These are phyloP conservation scores for Heritiera fomes DNA, from an alignment of 345 rosid species.

Conservation along the genomic window DNA sequence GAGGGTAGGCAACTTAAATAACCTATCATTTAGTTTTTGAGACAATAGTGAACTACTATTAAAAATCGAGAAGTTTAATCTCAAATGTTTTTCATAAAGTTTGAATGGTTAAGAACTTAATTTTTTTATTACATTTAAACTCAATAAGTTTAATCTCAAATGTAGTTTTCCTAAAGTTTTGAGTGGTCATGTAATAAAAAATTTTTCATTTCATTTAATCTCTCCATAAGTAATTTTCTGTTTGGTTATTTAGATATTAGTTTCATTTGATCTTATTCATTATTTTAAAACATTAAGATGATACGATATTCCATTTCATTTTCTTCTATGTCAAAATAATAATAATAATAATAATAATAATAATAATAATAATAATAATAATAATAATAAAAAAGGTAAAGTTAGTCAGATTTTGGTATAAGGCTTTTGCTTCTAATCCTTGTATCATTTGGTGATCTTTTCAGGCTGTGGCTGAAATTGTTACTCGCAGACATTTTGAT, in stretches of 20 bases:
- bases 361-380: background rate
- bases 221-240: background rate
- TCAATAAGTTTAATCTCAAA: background rate
- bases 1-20: slow-evolving; percentile 46
- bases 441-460: slow-evolving; percentile 22
- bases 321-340: background rate
- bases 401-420: background rate
- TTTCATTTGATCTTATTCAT: background rate
- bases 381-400: background rate
- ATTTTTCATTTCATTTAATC: background rate
- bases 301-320: background rate
- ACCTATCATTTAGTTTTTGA: background rate
- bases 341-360: background rate
- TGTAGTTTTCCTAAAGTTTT: background rate
- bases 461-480: slow-evolving; percentile 90
- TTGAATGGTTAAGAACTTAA: background rate
- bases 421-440: background rate
- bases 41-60: background rate
- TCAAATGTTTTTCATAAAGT: slow-evolving; percentile 1
- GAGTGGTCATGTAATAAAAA: background rate
- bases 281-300: background rate
- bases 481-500: slow-evolving; percentile 66
- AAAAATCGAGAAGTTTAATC: background rate
- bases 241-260: background rate
- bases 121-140: background rate